Percentiles rank a stretch among this genome's conserved stretches.
Conservation (phyloP, 805 yeast species). For the Starmerella riodocensis region DNA sequence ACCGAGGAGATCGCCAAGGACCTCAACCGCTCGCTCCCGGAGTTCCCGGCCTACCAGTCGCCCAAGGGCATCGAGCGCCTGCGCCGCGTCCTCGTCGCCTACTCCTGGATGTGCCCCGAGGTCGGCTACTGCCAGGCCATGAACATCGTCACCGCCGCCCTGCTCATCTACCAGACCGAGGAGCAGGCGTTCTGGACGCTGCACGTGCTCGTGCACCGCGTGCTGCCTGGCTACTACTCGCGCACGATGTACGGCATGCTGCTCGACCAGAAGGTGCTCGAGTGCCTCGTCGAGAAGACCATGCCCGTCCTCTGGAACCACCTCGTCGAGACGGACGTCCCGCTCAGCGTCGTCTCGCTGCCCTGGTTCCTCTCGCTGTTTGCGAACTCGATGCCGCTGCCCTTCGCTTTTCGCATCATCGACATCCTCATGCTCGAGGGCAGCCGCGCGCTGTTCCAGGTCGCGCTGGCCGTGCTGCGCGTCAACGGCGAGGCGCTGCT, state of each 20-base stretch:
- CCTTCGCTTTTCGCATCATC: constrained; percentile 79
- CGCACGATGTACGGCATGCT: constrained; percentile 95
- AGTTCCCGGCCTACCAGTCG: constrained; percentile 83
- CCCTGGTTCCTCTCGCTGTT: constrained; percentile 94
- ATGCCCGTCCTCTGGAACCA: constrained; percentile 85
- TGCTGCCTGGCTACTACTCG: constrained; percentile 91
- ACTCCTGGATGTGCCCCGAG: constrained; percentile 93
- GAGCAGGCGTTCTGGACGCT: constrained; percentile 96
- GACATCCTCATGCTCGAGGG: constrained; percentile 89
- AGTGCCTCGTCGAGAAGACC: constrained; percentile 72
- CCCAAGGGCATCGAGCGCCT: constrained; percentile 74
- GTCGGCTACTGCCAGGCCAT: constrained; percentile 98
- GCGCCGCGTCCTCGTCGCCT: constrained; percentile 80
- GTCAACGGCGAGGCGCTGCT: constrained; percentile 76
- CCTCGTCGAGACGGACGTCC: constrained; percentile 65
- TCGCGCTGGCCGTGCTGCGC: constrained; percentile 79
- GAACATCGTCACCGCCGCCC: constrained; percentile 58
- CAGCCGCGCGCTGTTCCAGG: constrained; percentile 76
- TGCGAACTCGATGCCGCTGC: constrained; percentile 85
- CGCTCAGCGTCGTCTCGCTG: constrained; percentile 77
- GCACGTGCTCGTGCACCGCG: constrained; percentile 61
- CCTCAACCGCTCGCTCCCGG: constrained; percentile 85
- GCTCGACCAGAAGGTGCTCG: constrained; percentile 87
- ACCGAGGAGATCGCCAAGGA: constrained; percentile 96
- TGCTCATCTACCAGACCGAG: constrained; percentile 62